Evolutionary conservation across 139 green algal genomes (phyloP).

Genomic region (Closterium sp.): DNA sequence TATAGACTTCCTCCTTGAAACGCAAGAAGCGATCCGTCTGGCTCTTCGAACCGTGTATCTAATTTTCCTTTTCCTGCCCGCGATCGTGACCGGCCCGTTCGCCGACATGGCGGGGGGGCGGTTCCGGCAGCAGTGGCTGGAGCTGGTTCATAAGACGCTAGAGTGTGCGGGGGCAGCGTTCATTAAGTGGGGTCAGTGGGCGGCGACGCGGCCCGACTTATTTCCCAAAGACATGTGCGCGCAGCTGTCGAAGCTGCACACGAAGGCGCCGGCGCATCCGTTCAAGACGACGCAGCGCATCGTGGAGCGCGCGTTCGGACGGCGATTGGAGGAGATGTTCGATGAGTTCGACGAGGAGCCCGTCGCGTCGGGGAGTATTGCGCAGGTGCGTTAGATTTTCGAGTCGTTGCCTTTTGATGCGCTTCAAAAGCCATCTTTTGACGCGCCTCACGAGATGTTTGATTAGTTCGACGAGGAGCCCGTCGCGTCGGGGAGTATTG

Average conservation of each 20-base stretch:
- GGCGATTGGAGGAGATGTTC: slow-evolving; percentile 75
- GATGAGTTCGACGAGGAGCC: slow-evolving; percentile 76
- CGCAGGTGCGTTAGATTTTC: slow-evolving; percentile 88
- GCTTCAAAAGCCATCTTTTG: no score
- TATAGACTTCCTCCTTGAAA: neutral
- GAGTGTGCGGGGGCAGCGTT: slow-evolving; percentile 45
- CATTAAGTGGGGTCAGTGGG: slow-evolving; percentile 98
- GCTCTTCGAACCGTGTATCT: slow-evolving; percentile 36
- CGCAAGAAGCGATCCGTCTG: slow-evolving; percentile 26
- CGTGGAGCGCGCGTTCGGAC: slow-evolving; percentile 76
- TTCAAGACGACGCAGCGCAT: slow-evolving; percentile 51
- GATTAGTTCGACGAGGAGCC: slow-evolving; percentile 76
- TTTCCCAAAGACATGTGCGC: slow-evolving; percentile 75
- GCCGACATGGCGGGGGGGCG: neutral
- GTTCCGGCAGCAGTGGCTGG: slow-evolving; percentile 24
- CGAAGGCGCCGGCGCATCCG: slow-evolving; percentile 58
- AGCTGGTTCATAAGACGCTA: slow-evolving; percentile 32
- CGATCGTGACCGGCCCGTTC: slow-evolving; percentile 19
- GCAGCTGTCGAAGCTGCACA: slow-evolving; percentile 73
- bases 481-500: slow-evolving; percentile 89
- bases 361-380: slow-evolving; percentile 89
- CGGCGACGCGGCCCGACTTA: slow-evolving; percentile 82
- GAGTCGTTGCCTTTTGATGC: no score
- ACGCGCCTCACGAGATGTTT: no score
- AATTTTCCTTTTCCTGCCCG: slow-evolving; percentile 42